Percentiles rank a stretch among this genome's conserved stretches.
Evolutionary conservation across 73 alveolate genomes (phyloP).

Genomic region (Effrenium voratum): DNA sequence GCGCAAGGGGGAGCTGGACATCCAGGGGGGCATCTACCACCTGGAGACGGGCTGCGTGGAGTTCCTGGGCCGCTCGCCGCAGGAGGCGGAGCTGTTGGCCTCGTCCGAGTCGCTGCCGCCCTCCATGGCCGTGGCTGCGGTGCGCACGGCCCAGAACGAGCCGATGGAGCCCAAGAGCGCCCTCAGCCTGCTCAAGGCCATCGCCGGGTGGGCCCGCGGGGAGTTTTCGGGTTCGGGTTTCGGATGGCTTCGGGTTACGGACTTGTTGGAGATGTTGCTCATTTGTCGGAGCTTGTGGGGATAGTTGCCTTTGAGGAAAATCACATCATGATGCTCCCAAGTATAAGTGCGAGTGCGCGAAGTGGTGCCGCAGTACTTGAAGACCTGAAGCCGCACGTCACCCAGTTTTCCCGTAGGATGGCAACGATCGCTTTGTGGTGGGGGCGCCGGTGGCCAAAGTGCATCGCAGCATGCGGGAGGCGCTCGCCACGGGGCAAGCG

Average conservation of each 20-base stretch:
- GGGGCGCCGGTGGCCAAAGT: constrained; percentile 71
- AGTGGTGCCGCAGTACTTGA: neutral
- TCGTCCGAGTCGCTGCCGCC: constrained; percentile 39
- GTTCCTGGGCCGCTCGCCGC: constrained; percentile 55
- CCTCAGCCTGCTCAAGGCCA: too few species aligned
- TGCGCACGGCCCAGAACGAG: constrained; percentile 53
- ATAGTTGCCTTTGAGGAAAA: too few species aligned
- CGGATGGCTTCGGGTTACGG: too few species aligned
- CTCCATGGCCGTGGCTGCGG: constrained; percentile 1
- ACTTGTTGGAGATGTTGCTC: too few species aligned
- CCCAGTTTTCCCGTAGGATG: too few species aligned
- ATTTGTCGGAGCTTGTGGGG: too few species aligned
- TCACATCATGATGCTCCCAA: too few species aligned
- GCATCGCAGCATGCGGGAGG: constrained; percentile 51
- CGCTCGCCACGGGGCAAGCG: constrained; percentile 72
- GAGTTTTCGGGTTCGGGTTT: too few species aligned
- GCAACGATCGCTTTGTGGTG: constrained; percentile 48
- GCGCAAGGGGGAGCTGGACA: constrained; percentile 72
- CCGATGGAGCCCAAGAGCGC: too few species aligned
- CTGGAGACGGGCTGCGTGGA: constrained; percentile 47
- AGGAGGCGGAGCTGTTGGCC: constrained; percentile 35
- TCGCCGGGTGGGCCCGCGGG: too few species aligned
- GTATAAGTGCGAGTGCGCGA: too few species aligned
- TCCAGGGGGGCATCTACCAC: constrained; percentile 79
- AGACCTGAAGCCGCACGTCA: too few species aligned